Evolutionary conservation across 1,139 yeast species (phyloP).

Genomic region (Ogataea hybrid): DNA sequence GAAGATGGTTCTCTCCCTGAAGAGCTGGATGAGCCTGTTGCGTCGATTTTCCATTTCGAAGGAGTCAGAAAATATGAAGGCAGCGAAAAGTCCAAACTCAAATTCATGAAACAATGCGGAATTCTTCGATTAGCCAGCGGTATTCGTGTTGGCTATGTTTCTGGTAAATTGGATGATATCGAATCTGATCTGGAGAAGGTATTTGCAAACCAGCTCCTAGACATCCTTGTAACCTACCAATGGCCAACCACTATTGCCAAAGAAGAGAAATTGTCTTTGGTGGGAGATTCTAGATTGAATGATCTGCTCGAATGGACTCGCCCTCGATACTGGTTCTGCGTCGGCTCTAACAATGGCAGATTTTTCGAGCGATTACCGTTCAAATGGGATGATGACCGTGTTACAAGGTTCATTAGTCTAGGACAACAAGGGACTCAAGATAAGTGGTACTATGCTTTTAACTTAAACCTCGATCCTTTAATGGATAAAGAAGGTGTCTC

Average conservation of each 20-base stretch:
- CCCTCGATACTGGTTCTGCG: constrained; percentile 68
- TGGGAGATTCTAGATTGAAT: constrained; percentile 45
- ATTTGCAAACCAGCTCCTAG: constrained; percentile 37
- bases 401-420: constrained; percentile 64
- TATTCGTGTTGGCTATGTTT: constrained; percentile 45
- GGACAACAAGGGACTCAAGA: constrained; percentile 52
- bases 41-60: constrained; percentile 22
- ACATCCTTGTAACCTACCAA: constrained; percentile 54
- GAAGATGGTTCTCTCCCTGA: constrained; percentile 6
- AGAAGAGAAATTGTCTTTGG: constrained; percentile 39
- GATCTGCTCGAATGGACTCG: constrained; percentile 39
- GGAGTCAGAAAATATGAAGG: constrained; percentile 14
- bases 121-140: constrained; percentile 44
- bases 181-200: constrained; percentile 19
- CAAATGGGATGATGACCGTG: constrained; percentile 41
- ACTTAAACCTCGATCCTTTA: constrained; percentile 32
- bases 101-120: constrained; percentile 36
- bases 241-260: constrained; percentile 59
- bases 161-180: constrained; percentile 28
- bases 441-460: constrained; percentile 78
- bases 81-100: constrained; percentile 21
- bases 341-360: constrained; percentile 46
- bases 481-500: constrained; percentile 18
- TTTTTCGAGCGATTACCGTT: constrained; percentile 61
- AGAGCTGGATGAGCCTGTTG: constrained; percentile 17